phyloP scores from a whole-genome alignment of 2,329 filamentous ascomycete species.

The Harringtonia lauricola region DNA sequence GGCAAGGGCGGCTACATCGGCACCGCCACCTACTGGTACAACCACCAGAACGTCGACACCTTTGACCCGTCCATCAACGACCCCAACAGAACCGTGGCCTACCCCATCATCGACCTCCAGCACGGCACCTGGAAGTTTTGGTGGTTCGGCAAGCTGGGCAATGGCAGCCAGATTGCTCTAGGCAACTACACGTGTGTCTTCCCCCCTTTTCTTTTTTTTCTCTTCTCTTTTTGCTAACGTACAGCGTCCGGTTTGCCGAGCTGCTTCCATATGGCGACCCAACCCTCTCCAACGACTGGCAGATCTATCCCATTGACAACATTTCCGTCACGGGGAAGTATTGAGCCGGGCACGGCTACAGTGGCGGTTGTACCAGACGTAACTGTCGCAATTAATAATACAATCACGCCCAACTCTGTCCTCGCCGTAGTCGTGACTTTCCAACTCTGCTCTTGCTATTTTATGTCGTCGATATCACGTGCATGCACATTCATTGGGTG shows the following conservation, averaged over 20 bases:
- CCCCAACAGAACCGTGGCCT: conserved; percentile 6
- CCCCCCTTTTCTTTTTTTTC: background rate
- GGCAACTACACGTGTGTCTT: conserved; percentile 13
- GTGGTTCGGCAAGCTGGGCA: conserved; percentile 10
- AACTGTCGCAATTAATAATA: no score
- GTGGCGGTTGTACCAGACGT: no score
- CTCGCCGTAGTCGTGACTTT: no score
- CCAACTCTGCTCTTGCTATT: no score
- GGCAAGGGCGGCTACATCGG: conserved; percentile 14
- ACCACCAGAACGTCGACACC: background rate
- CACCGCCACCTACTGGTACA: conserved; percentile 8
- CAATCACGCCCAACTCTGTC: no score
- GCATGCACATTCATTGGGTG: no score
- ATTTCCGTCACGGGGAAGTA: background rate
- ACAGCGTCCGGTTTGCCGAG: background rate
- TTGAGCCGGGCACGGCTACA: no score
- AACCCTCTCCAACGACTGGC: background rate
- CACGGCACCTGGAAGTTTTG: conserved; percentile 9
- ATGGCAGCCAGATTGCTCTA: conserved; percentile 21
- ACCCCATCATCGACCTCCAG: conserved; percentile 11
- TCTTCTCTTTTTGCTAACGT: background rate
- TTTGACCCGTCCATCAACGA: conserved; percentile 1
- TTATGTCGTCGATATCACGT: no score
- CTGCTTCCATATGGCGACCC: background rate
- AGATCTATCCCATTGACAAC: background rate